phyloP scores from a whole-genome alignment of 805 yeast species.

The Candida nitratophila region DNA sequence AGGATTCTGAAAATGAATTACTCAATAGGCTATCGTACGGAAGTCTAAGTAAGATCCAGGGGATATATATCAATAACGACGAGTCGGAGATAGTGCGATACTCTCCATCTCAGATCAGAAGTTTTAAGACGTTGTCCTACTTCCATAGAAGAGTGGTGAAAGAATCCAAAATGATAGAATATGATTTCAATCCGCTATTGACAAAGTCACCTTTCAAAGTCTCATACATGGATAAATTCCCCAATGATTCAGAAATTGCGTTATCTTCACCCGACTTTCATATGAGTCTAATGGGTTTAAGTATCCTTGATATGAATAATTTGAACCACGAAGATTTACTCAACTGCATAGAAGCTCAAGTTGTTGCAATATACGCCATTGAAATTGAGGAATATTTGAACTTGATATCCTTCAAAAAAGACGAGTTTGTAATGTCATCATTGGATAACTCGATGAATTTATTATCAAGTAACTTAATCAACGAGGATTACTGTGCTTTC shows the following conservation, averaged over 20 bases:
- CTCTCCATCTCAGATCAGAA: slow-evolving; percentile 46
- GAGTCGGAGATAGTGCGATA: slow-evolving; percentile 22
- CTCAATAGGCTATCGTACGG: slow-evolving; percentile 19
- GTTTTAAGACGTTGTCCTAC: slow-evolving; percentile 42
- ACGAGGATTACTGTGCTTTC: slow-evolving; percentile 21
- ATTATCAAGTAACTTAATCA: slow-evolving; percentile 10
- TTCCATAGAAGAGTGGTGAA: slow-evolving; percentile 36
- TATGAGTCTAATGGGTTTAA: slow-evolving; percentile 22
- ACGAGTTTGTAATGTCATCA: slow-evolving; percentile 20
- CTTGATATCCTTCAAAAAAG: slow-evolving; percentile 9
- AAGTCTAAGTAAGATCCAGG: slow-evolving; percentile 25
- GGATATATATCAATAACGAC: slow-evolving; percentile 19
- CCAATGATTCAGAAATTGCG: background rate
- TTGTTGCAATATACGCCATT: slow-evolving; percentile 28
- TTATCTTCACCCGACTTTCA: background rate
- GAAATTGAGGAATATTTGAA: background rate
- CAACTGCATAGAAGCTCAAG: slow-evolving; percentile 33
- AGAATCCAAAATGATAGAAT: slow-evolving; percentile 14
- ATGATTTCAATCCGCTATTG: slow-evolving; percentile 38
- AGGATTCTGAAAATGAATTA: slow-evolving; percentile 25
- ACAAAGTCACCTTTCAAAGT: slow-evolving; percentile 32
- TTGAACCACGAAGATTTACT: slow-evolving; percentile 26
- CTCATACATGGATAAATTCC: slow-evolving; percentile 23
- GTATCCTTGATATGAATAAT: slow-evolving; percentile 27
- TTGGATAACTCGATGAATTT: slow-evolving; percentile 19